These are phyloP conservation scores for Cryptococcus maquisensis DNA, from an alignment of 1,284 basidiomycete genomes.

Conservation along the genomic window DNA sequence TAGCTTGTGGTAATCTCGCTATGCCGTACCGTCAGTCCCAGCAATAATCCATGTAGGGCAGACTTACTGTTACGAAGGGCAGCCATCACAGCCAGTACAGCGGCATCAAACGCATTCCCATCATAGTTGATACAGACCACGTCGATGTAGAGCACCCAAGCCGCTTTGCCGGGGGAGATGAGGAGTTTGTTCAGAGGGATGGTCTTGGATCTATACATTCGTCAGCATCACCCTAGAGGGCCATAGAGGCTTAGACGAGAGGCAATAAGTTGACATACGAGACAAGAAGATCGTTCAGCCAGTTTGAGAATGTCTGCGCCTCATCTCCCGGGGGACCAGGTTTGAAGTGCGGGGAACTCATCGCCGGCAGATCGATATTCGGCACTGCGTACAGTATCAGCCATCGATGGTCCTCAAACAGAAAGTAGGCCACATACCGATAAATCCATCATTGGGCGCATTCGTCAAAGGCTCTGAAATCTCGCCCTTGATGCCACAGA, in stretches of 20 bases:
- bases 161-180: slow-evolving; percentile 74
- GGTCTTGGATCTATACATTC: slow-evolving; percentile 58
- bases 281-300: slow-evolving; percentile 69
- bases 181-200: slow-evolving; percentile 66
- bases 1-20: slow-evolving; percentile 73
- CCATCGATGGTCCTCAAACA: neutral
- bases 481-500: slow-evolving; percentile 93
- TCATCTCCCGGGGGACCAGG: slow-evolving; percentile 89
- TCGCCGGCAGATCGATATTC: slow-evolving; percentile 84
- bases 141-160: slow-evolving; percentile 90
- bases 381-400: slow-evolving; percentile 55
- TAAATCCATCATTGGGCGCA: slow-evolving; percentile 66
- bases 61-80: slow-evolving; percentile 77
- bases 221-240: neutral
- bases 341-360: slow-evolving; percentile 89
- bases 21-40: neutral
- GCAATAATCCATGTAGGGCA: too few species aligned
- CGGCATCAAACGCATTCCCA: slow-evolving; percentile 89
- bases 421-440: slow-evolving; percentile 60
- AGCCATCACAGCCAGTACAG: slow-evolving; percentile 78
- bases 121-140: slow-evolving; percentile 94
- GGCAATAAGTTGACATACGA: slow-evolving; percentile 55
- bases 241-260: neutral
- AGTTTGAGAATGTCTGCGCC: slow-evolving; percentile 79
- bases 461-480: slow-evolving; percentile 81